Conservation (phyloP, 257 asterid genomes). For the Nicotiana paniculata region DNA sequence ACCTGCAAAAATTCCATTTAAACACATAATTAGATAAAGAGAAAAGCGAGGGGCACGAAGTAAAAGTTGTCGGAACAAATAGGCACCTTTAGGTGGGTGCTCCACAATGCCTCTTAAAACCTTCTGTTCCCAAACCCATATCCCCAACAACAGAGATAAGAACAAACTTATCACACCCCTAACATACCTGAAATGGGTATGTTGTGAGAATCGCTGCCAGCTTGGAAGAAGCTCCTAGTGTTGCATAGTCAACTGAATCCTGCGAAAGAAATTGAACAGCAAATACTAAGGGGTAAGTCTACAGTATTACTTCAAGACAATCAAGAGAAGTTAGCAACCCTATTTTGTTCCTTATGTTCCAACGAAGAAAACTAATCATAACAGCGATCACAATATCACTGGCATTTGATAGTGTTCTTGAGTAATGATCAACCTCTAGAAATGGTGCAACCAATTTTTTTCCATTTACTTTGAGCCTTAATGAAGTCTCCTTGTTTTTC, state of each 20-base stretch:
- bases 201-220: constrained; percentile 68
- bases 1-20: constrained; percentile 47
- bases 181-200: constrained; percentile 81
- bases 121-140: not conserved
- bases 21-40: constrained; percentile 11
- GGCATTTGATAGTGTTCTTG: not conserved
- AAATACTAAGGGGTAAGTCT: no score
- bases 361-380: not conserved
- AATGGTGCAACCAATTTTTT: not conserved
- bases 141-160: constrained; percentile 4
- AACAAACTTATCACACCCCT: not conserved
- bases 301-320: no score
- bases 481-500: not conserved
- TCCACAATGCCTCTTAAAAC: not conserved
- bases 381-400: not conserved
- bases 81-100: not conserved
- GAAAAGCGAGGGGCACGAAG: not conserved
- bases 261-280: constrained; percentile 16
- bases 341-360: not conserved
- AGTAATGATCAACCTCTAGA: not conserved
- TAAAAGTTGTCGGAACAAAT: not conserved
- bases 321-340: no score
- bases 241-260: constrained; percentile 83
- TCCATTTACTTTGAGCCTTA: not conserved
- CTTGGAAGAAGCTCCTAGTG: constrained; percentile 87